These are phyloP conservation scores for Patellaria atrata DNA, from an alignment of 495 filamentous ascomycete genomes.

Conservation along the genomic window DNA sequence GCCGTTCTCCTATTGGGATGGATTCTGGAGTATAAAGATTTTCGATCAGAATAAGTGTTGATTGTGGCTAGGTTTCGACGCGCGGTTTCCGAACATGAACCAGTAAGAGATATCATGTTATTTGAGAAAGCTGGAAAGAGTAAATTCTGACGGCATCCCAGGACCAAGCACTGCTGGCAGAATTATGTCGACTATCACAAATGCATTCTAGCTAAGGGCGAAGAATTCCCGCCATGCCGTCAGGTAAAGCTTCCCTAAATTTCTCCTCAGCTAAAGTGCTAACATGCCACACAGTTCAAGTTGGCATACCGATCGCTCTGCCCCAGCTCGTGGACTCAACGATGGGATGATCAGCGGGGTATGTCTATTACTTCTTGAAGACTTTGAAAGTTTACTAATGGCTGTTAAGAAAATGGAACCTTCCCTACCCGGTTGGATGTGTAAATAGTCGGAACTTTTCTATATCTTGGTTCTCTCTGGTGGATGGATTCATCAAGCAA, in stretches of 20 bases:
- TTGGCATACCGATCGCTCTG: slow-evolving; percentile 92
- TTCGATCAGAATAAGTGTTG: not conserved
- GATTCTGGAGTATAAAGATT: not conserved
- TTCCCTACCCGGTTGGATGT: slow-evolving; percentile 64
- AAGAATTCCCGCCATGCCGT: slow-evolving; percentile 95
- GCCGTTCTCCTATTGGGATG: not conserved
- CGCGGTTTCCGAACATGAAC: slow-evolving; percentile 97
- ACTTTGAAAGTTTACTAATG: not conserved
- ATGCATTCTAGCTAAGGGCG: slow-evolving; percentile 95
- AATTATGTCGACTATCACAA: slow-evolving; percentile 99
- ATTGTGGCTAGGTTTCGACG: slow-evolving; percentile 70
- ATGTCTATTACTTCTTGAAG: slow-evolving; percentile 25
- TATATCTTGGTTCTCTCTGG: too few species aligned
- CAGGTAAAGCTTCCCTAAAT: slow-evolving; percentile 45
- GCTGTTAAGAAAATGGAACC: slow-evolving; percentile 64
- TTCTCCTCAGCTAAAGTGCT: not conserved
- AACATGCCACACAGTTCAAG: slow-evolving; percentile 52
- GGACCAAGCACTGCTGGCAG: slow-evolving; percentile 88
- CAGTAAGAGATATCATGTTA: slow-evolving; percentile 40
- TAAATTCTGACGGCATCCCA: slow-evolving; percentile 12
- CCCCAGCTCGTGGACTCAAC: slow-evolving; percentile 83
- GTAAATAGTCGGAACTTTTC: too few species aligned
- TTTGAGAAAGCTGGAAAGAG: slow-evolving; percentile 18
- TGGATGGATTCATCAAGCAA: too few species aligned
- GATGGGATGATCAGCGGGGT: slow-evolving; percentile 98